Base-by-base conservation (phyloP, 495 filamentous ascomycete genomes). In the Penicilliopsis zonata region DNA sequence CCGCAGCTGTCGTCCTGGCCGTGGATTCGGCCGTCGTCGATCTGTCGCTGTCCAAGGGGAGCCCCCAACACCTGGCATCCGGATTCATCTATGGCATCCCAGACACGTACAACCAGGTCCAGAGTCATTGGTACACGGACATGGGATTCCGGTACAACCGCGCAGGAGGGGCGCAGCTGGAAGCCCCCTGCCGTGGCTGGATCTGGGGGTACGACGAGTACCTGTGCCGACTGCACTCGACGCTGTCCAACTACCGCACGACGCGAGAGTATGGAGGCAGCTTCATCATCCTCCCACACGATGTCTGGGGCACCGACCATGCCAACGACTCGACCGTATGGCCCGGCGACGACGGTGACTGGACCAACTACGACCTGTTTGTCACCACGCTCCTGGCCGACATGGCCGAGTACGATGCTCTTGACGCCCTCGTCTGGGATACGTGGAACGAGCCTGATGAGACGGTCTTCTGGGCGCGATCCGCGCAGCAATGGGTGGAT, bases 391-490 rank as follows among this genome's bases (percentile, higher is more conserved):
- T 56, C 7, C 45, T 56, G 13, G 25, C 34, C 0, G 56, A 61
- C 30, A 42, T 65, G 29, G 46, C 49, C 9, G 39, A 37, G 4
- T 47, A 58, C 25, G 27, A 46, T 29, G 50, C 51, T 22, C 38
- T 47, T 2, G 43, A 49, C 14, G 53, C 49, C 3, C 37, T 59
- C 6, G 46, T 53, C 10, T 40, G 43, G 17, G 58, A 64, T 37
- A 50, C 57, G 14, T 66, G 61, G 61, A 66, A 64, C 37, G 61
- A 66, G 39, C 53, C 58, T 9, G 61, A 64, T 15, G 29, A 46
- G 10, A 21, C 17, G 6, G 33, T 34, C 3, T 65, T 63, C 37
- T 64, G 58, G 58, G 10, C 14, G 4, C 50, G 54, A 4, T 17
- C 31, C 10, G 38, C 42, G 31, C 38, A 45, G 12, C 60, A 61